Percentiles rank a stretch among this genome's conserved stretches.
Conservation (phyloP, 2,329 filamentous ascomycete species). For the Epichloe sibirici region DNA sequence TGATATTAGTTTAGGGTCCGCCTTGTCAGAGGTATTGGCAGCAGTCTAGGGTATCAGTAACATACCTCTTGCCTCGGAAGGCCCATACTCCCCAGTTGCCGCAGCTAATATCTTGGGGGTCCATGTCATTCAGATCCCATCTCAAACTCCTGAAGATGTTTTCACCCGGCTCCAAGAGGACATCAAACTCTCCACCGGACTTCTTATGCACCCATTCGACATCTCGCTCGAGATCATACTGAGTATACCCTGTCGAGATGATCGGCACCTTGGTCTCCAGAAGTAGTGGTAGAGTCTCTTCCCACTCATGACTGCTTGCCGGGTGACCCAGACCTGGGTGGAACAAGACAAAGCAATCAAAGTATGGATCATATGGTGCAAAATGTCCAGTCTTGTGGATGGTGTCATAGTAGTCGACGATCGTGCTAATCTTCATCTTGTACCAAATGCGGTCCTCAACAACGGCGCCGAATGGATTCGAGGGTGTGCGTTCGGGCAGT, state of each 20-base stretch:
- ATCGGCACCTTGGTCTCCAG: constrained; percentile 94
- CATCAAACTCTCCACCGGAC: constrained; percentile 79
- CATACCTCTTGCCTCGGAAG: constrained; percentile 91
- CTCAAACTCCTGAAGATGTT: constrained; percentile 86
- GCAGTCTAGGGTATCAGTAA: not conserved
- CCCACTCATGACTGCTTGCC: constrained; percentile 87
- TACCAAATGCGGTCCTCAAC: constrained; percentile 83
- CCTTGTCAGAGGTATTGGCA: not conserved
- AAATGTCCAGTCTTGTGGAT: constrained; percentile 86
- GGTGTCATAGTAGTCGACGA: constrained; percentile 96
- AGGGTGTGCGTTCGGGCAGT: constrained; percentile 68
- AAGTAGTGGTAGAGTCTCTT: constrained; percentile 75
- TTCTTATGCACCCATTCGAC: constrained; percentile 81
- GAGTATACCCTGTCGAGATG: constrained; percentile 89
- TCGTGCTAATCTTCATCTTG: constrained; percentile 92
- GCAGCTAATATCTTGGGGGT: constrained; percentile 85
- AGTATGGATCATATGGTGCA: constrained; percentile 92
- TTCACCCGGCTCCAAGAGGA: constrained; percentile 84
- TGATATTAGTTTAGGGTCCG: not conserved
- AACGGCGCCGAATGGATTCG: constrained; percentile 87
- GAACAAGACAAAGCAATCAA: constrained; percentile 95
- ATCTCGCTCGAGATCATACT: constrained; percentile 88
- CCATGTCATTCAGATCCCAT: constrained; percentile 94
- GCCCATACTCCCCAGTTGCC: constrained; percentile 97
- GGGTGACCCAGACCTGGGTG: constrained; percentile 94